Percentiles rank a stretch among this genome's conserved stretches.
Evolutionary conservation across 257 asterid species (phyloP).

Genomic region (Primulina tabacum): DNA sequence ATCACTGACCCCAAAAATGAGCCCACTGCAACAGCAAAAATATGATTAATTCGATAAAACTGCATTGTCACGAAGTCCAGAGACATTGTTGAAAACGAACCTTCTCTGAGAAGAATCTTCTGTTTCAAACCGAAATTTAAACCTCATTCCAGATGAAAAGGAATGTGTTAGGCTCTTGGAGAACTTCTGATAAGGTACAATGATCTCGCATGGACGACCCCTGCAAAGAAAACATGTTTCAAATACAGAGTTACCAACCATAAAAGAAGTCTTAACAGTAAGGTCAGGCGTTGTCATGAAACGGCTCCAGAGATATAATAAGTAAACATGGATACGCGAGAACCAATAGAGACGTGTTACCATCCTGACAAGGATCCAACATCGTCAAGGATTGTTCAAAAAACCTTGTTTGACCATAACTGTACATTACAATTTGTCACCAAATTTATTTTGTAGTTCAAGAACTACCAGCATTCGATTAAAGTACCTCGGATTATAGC

Average conservation of each 20-base stretch:
- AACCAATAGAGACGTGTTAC: background rate
- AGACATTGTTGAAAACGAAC: constrained; percentile 32
- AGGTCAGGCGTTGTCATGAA: background rate
- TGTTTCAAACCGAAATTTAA: constrained; percentile 73
- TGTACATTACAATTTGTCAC: background rate
- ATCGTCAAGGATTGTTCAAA: background rate
- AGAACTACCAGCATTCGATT: constrained; percentile 2
- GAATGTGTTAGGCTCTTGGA: constrained; percentile 65
- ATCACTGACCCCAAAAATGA: constrained; percentile 68
- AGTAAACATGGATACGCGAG: background rate
- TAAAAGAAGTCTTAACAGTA: background rate
- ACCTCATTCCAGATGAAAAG: constrained; percentile 80
- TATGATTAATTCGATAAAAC: constrained; percentile 17
- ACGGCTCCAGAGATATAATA: background rate
- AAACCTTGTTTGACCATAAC: background rate
- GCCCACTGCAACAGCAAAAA: constrained; percentile 67
- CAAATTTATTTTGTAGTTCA: background rate
- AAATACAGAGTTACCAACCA: constrained; percentile 1
- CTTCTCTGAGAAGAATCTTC: constrained; percentile 95
- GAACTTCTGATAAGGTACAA: constrained; percentile 71
- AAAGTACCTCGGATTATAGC: constrained; percentile 87
- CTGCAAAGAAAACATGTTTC: constrained; percentile 37
- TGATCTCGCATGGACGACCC: constrained; percentile 71
- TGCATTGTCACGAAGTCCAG: background rate
- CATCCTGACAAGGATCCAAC: background rate